A percentile compares a stretch with the other conserved stretches of the same genome.
These are phyloP conservation scores for Yamadazyma philogaea DNA, from an alignment of 805 yeast species.

Conservation along the genomic window DNA sequence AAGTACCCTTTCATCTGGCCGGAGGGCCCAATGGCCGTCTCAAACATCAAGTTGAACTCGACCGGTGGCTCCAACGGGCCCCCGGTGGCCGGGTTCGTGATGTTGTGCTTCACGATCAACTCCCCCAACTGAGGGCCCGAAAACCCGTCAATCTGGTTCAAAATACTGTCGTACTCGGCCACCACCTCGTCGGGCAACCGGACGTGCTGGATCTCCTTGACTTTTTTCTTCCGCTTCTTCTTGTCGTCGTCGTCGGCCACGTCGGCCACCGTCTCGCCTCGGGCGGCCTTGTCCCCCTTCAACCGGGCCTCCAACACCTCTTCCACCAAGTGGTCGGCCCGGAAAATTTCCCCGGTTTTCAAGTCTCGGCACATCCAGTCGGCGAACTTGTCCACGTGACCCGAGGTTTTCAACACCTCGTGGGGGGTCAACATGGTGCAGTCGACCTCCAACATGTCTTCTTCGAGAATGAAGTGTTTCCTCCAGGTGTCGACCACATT, in stretches of 20 bases:
- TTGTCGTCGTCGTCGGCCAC: slow-evolving; percentile 64
- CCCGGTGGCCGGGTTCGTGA: slow-evolving; percentile 88
- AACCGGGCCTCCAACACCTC: slow-evolving; percentile 95
- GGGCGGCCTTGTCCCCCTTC: slow-evolving; percentile 95
- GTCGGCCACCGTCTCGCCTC: slow-evolving; percentile 64
- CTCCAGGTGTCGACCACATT: slow-evolving; percentile 94
- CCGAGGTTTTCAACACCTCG: slow-evolving; percentile 97
- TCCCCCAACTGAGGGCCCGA: slow-evolving; percentile 92
- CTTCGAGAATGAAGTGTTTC: slow-evolving; percentile 95
- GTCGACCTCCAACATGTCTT: slow-evolving; percentile 98
- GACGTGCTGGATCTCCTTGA: slow-evolving; percentile 86
- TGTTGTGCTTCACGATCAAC: slow-evolving; percentile 75
- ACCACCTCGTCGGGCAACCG: slow-evolving; percentile 80
- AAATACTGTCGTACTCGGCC: slow-evolving; percentile 75
- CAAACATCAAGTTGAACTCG: slow-evolving; percentile 98
- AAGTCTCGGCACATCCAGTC: slow-evolving; percentile 99
- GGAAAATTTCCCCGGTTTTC: slow-evolving; percentile 95
- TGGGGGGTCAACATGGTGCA: slow-evolving; percentile 97
- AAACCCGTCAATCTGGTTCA: slow-evolving; percentile 94
- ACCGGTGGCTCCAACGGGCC: slow-evolving; percentile 84
- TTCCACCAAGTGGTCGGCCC: slow-evolving; percentile 98
- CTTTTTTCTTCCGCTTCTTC: slow-evolving; percentile 79
- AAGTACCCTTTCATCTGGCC: slow-evolving; percentile 93
- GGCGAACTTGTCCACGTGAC: slow-evolving; percentile 98
- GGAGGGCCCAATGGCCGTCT: slow-evolving; percentile 98